These are phyloP conservation scores for Trichoderma koningiopsis DNA, from an alignment of 2,329 filamentous ascomycete genomes.

Conservation along the genomic window DNA sequence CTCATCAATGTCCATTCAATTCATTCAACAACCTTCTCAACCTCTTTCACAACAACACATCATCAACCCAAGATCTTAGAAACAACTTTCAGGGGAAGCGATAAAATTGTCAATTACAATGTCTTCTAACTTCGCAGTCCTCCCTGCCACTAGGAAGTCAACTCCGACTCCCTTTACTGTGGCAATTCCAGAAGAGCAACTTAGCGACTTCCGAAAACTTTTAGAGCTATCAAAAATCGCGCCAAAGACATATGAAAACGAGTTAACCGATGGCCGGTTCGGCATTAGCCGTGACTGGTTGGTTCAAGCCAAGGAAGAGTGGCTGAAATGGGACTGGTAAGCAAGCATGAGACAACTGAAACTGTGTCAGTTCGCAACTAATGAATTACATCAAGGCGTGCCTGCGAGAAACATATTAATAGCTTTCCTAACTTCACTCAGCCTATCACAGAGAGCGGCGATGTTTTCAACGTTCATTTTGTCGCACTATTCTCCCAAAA, in stretches of 20 bases:
- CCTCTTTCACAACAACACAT: background rate
- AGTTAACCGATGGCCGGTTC: constrained; percentile 26
- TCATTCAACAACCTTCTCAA: background rate
- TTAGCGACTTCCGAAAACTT: background rate
- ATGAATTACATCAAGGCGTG: constrained; percentile 31
- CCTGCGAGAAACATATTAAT: constrained; percentile 45
- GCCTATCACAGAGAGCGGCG: constrained; percentile 37
- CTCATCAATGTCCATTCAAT: background rate
- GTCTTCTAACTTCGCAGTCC: background rate
- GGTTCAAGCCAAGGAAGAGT: constrained; percentile 42
- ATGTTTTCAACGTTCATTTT: constrained; percentile 52
- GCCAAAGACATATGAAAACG: constrained; percentile 17
- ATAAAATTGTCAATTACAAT: background rate
- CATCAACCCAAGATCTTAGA: background rate
- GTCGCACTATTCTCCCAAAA: constrained; percentile 55
- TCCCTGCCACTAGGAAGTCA: background rate
- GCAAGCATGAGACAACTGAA: background rate
- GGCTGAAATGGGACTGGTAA: constrained; percentile 51
- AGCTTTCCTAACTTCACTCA: constrained; percentile 49
- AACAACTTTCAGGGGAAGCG: background rate
- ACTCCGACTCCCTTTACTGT: constrained; percentile 15
- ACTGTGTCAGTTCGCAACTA: background rate
- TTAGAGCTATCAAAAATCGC: constrained; percentile 8
- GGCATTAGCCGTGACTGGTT: constrained; percentile 53
- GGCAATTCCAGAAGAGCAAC: constrained; percentile 4